phyloP scores from a whole-genome alignment of 129 eudicot species.

The Lactuca saligna region DNA sequence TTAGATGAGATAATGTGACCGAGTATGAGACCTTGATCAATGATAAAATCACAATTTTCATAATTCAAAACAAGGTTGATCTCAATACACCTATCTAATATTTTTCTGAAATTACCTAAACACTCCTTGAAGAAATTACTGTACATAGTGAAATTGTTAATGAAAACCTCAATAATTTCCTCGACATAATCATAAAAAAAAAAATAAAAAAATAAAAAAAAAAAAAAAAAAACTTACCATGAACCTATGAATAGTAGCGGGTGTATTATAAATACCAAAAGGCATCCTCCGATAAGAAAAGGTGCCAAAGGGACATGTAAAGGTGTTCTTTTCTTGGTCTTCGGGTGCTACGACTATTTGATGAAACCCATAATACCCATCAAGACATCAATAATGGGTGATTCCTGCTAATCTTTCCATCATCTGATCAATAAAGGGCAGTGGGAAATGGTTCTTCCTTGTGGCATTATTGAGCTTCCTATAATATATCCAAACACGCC shows the following conservation, averaged over 20 bases:
- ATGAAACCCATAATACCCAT: constrained; percentile 9
- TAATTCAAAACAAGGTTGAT: neutral
- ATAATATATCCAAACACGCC: neutral
- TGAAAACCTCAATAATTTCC: neutral
- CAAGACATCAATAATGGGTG: neutral
- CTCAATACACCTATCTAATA: constrained; percentile 3
- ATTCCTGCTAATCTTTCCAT: neutral
- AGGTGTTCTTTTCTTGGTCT: neutral
- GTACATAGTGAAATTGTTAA: no score
- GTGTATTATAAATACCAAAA: neutral
- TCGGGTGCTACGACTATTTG: neutral
- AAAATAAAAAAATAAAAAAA: no score
- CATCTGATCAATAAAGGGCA: neutral
- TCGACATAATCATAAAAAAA: neutral
- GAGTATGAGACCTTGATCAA: neutral
- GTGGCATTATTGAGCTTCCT: neutral
- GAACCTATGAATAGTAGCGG: neutral
- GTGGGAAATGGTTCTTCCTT: neutral
- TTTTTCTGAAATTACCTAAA: no score
- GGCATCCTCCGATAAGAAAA: neutral
- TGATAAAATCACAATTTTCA: neutral
- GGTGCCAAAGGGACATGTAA: neutral
- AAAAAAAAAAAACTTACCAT: neutral
- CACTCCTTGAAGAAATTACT: neutral
- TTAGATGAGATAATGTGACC: constrained; percentile 1